These are phyloP conservation scores for Penicillium sp. DNA, from an alignment of 2,329 filamentous ascomycete species.

Conservation along the genomic window DNA sequence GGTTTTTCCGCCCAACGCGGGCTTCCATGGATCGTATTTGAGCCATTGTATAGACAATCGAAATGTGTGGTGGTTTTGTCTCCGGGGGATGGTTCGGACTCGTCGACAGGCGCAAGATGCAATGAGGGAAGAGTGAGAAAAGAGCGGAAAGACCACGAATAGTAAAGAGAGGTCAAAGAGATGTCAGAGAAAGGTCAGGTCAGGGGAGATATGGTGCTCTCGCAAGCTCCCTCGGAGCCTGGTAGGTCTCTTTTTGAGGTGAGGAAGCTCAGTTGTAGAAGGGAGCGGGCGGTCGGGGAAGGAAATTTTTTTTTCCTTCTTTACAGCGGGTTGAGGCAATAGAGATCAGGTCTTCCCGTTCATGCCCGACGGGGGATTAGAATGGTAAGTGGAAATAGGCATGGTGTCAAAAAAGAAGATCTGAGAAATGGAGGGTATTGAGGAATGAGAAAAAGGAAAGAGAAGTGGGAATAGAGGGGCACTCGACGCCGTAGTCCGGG, in stretches of 20 bases:
- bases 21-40: constrained; percentile 47
- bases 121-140: constrained; percentile 13
- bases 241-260: constrained; percentile 5
- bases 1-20: constrained; percentile 48
- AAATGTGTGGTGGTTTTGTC: constrained; percentile 5
- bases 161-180: not conserved
- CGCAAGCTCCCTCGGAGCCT: constrained; percentile 26
- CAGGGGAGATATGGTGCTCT: constrained; percentile 3
- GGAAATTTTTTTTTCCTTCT: constrained; percentile 28
- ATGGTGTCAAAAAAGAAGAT: constrained; percentile 33
- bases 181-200: not conserved
- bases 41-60: constrained; percentile 34
- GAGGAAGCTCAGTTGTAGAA: constrained; percentile 13
- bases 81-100: not conserved
- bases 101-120: not conserved
- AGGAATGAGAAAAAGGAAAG: constrained; percentile 16
- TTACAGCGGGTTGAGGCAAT: constrained; percentile 15
- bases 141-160: not conserved
- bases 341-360: constrained; percentile 40
- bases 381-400: constrained; percentile 34
- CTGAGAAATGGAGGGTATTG: constrained; percentile 24
- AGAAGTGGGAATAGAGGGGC: constrained; percentile 25
- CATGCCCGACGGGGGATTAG: constrained; percentile 46
- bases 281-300: constrained; percentile 28
- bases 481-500: constrained; percentile 32